Conservation (phyloP, 495 filamentous ascomycete species). For the Neohortaea acidophila region DNA sequence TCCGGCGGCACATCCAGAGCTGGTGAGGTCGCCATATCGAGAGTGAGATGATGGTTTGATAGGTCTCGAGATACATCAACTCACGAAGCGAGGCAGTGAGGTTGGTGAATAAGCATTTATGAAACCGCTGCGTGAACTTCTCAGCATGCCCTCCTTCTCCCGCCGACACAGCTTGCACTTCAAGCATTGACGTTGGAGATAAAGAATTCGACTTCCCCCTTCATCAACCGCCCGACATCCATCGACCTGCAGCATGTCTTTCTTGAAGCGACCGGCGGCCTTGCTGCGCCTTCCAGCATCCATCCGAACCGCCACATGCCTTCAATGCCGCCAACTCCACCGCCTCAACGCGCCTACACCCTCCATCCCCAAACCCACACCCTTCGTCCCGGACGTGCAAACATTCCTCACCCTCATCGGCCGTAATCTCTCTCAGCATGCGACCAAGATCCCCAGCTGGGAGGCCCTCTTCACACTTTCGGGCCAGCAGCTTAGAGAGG, state of each 20-base stretch:
- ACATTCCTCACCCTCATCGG: conserved; percentile 91
- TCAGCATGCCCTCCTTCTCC: no score
- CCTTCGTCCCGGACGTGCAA: conserved; percentile 68
- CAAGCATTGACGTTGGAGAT: no score
- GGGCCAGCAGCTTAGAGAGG: conserved; percentile 59
- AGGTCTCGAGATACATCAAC: no score
- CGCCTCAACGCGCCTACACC: conserved; percentile 20
- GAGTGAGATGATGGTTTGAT: no score
- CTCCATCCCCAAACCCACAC: conserved; percentile 51
- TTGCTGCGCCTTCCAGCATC: conserved; percentile 10
- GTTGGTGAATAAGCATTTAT: no score
- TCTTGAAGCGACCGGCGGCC: conserved; percentile 8
- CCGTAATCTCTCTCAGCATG: conserved; percentile 64
- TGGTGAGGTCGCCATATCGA: conserved; percentile 13
- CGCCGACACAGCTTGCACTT: no score
- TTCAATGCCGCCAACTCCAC: conserved; percentile 23
- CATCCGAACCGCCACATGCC: conserved; percentile 4
- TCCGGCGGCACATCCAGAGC: conserved; percentile 15
- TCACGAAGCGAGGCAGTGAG: no score
- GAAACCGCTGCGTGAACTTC: no score
- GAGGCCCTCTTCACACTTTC: conserved; percentile 67
- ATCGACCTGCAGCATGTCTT: conserved; percentile 13
- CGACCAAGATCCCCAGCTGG: conserved; percentile 74
- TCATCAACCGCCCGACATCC: no score
- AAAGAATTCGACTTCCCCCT: no score